A percentile compares a stretch with the other conserved stretches of the same genome.
Conservation (phyloP, 2,329 filamentous ascomycete species). For the Didymella pomorum region DNA sequence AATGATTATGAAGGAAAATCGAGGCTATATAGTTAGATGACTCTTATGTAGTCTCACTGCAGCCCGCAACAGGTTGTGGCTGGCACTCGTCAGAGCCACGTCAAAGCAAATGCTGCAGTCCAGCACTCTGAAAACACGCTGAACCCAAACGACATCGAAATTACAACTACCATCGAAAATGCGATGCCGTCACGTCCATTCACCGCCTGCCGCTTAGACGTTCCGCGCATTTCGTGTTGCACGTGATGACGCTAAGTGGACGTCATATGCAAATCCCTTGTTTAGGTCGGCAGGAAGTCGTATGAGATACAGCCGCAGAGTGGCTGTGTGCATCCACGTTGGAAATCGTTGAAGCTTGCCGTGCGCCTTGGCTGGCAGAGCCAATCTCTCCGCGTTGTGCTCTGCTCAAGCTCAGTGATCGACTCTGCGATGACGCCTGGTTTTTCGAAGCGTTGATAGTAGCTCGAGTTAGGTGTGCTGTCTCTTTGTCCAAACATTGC, state of each 20-base stretch:
- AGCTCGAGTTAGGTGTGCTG: neutral
- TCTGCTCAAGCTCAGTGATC: neutral
- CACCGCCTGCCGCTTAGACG: neutral
- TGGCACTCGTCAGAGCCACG: conserved; percentile 8
- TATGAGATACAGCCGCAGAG: neutral
- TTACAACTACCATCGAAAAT: neutral
- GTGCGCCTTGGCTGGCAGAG: conserved; percentile 5
- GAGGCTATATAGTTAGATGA: conserved; percentile 4
- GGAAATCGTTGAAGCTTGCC: neutral
- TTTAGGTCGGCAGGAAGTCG: neutral
- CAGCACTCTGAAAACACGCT: neutral
- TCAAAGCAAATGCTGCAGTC: neutral
- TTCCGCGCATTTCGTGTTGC: conserved; percentile 2
- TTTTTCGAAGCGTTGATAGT: neutral
- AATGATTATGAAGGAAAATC: neutral
- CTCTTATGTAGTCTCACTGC: too few species aligned
- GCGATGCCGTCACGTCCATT: conserved; percentile 6
- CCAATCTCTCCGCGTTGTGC: neutral
- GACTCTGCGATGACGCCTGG: conserved; percentile 3
- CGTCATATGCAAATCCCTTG: conserved; percentile 16
- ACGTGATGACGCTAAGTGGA: conserved; percentile 14
- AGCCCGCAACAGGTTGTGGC: neutral
- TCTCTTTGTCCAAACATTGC: neutral
- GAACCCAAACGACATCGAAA: neutral
- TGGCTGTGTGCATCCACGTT: conserved; percentile 2